Percentiles rank a stretch among this genome's conserved stretches.
Evolutionary conservation across 352 stramenopile species (phyloP).

Genomic region (Phytophthora colocasiae): DNA sequence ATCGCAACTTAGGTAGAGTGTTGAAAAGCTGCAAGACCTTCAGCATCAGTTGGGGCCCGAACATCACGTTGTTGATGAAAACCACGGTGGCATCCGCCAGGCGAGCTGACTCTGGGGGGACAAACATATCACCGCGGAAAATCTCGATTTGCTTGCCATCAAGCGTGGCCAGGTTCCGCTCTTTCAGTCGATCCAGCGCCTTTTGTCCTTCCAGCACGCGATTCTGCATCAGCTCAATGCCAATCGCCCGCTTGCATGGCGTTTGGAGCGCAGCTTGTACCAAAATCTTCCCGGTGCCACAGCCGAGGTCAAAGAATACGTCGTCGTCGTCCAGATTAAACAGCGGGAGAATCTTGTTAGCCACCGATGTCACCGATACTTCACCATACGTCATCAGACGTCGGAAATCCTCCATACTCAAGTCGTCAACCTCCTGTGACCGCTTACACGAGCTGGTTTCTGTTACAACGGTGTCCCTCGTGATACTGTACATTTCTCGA

Average conservation of each 20-base stretch:
- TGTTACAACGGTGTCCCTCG: constrained; percentile 63
- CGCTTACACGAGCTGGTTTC: constrained; percentile 65
- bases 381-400: constrained; percentile 86
- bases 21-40: constrained; percentile 72
- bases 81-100: constrained; percentile 82
- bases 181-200: constrained; percentile 59
- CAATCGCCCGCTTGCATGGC: constrained; percentile 63
- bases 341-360: constrained; percentile 68
- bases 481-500: constrained; percentile 80
- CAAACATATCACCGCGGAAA: constrained; percentile 79
- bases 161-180: constrained; percentile 48
- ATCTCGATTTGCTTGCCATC: constrained; percentile 64
- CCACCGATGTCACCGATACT: constrained; percentile 75
- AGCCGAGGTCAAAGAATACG: constrained; percentile 87
- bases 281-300: constrained; percentile 83
- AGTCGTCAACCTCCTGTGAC: constrained; percentile 74
- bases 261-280: constrained; percentile 80
- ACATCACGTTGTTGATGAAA: constrained; percentile 91
- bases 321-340: constrained; percentile 69
- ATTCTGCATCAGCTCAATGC: constrained; percentile 89
- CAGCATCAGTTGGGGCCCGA: constrained; percentile 79
- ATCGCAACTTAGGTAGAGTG: constrained; percentile 63
- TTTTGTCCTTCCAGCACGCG: constrained; percentile 66
- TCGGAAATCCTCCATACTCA: constrained; percentile 71
- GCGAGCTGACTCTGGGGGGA: constrained; percentile 53